A percentile compares a stretch with the other conserved stretches of the same genome.
These are phyloP conservation scores for Fusarium concolor DNA, from an alignment of 2,329 filamentous ascomycete genomes.

Conservation along the genomic window DNA sequence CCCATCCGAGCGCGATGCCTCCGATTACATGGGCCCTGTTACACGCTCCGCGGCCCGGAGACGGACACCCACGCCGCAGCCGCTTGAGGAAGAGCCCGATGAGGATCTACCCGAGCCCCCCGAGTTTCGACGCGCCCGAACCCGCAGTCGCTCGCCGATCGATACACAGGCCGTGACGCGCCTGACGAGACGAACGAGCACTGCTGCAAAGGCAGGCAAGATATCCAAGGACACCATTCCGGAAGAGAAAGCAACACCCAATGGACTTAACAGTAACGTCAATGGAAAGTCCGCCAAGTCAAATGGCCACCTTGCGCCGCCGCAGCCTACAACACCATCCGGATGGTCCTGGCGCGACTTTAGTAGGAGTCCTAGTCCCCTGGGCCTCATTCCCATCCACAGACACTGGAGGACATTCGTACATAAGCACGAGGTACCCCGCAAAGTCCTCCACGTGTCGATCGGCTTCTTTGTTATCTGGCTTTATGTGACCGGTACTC, in stretches of 20 bases:
- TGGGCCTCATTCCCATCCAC: constrained; percentile 96
- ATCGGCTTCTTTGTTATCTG: constrained; percentile 94
- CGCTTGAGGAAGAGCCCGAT: constrained; percentile 69
- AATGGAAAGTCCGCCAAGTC: constrained; percentile 47
- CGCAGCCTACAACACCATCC: constrained; percentile 65
- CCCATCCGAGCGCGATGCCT: constrained; percentile 50
- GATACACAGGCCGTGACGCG: constrained; percentile 63
- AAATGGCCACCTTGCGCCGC: constrained; percentile 79
- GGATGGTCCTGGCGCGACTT: constrained; percentile 87
- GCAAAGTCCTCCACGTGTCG: constrained; percentile 92
- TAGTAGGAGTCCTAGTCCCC: constrained; percentile 89
- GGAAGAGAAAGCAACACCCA: constrained; percentile 44
- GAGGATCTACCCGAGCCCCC: constrained; percentile 60
- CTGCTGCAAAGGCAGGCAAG: constrained; percentile 48
- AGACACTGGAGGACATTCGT: constrained; percentile 90
- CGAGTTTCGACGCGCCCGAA: constrained; percentile 71
- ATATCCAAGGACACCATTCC: constrained; percentile 36
- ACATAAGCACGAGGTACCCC: constrained; percentile 96
- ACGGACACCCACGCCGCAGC: constrained; percentile 65
- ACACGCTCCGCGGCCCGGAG: constrained; percentile 78
- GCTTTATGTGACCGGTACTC: constrained; percentile 83
- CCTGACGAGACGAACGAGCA: constrained; percentile 62
- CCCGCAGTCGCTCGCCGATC: constrained; percentile 77
- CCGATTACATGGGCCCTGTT: constrained; percentile 74
- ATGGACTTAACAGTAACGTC: constrained; percentile 52